Evolutionary conservation across 2,329 filamentous ascomycete genomes (phyloP), one percentile per base, ranked within the genome.

Genomic region (Fusarium sp.): DNA sequence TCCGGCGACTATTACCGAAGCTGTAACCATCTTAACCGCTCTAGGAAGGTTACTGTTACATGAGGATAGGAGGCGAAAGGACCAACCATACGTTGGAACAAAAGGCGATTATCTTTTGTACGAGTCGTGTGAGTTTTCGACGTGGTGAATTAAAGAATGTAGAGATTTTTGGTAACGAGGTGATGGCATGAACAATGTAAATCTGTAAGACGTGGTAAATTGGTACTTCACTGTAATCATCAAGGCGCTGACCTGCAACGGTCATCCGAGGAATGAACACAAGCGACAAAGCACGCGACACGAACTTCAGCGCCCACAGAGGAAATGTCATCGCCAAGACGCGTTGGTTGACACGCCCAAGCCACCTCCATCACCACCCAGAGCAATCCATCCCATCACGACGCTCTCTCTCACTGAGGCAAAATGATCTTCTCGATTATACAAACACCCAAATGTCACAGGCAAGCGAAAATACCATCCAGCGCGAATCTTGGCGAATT

Each of bases 1-100:
- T 38, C 10, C 1, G 2, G 2, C 2, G 8, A 2, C 4, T 56
- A 67, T 69, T 67, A 7, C 62, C 66, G 47, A 19, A 28, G 19
- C 40, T 48, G 36, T 23, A 38, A 38, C 49, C 3, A 7, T 7
- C 20, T 26, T 62, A 51, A 42, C 65, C 45, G 10, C 2, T 54
- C 56, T 67, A 60, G 66, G 66, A 69, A 69, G 62, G 66, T 69
- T 67, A 56, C 66, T 11, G 66, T 64, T 69, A 40, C 66, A 69
- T 69, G 62, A 39, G 7, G 36, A 19, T 9, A 28, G 42, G 42
- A 36, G 26, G 26, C 26, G 10, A 28, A 28, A 28, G 26, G 26
- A 28, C 5, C 26, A 28, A 10, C 26, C 26, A 32, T 7, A 32
- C 14, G 28, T 15, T 32, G 14, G 28, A 10, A n/a, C 17, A 17